Evolutionary conservation across 2,329 filamentous ascomycete genomes (phyloP), one percentile per base, ranked within the genome.

Genomic region (Trematosphaeria pertusa): DNA sequence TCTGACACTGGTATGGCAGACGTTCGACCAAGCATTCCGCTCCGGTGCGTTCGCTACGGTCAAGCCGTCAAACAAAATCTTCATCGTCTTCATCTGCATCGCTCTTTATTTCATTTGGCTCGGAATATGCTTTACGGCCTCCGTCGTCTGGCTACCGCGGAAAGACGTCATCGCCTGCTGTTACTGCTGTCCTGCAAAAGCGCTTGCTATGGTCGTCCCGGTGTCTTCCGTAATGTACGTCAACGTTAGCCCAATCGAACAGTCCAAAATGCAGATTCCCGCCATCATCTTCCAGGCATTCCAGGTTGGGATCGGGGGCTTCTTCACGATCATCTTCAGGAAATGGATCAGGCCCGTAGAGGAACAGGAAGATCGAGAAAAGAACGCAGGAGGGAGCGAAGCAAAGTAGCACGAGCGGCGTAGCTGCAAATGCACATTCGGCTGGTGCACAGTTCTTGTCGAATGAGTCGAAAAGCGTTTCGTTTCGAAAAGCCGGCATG

Each of bases 181-280:
- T 57, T 89, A 89, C 68, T 89, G 86, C 59, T 85, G 84, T 19
- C 86, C 87, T 0, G 87, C 87, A 11, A 91, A 91, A 70, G 88
- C 87, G 2, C 86, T 86, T 1, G 85, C 83, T 2, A 75, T 90
- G 46, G 86, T 87, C 0, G 87, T 90, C 6, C 87, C 87, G 0
- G 65, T 90, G 20, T 78, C 83, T 39, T 82, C 83, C 22, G 82
- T 87, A 48, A 89, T 90, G 82, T 90, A 85, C 75, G 73, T 75
- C 11, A 75, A 80, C 11, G 70, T 83, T 8, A 77, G 80, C 53
- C 70, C 81, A 33, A 70, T 81, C 30, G 78, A 81, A 15, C 75
- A 81, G 49, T 78, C 81, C 0, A 82, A 81, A 55, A 79, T 87
- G 35, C 81, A 86, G 62, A 82, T 87, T 21, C 85, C 85, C 0